Base-by-base conservation (phyloP, 2,329 filamentous ascomycete species). In the Tolypocladium pustulatum region DNA sequence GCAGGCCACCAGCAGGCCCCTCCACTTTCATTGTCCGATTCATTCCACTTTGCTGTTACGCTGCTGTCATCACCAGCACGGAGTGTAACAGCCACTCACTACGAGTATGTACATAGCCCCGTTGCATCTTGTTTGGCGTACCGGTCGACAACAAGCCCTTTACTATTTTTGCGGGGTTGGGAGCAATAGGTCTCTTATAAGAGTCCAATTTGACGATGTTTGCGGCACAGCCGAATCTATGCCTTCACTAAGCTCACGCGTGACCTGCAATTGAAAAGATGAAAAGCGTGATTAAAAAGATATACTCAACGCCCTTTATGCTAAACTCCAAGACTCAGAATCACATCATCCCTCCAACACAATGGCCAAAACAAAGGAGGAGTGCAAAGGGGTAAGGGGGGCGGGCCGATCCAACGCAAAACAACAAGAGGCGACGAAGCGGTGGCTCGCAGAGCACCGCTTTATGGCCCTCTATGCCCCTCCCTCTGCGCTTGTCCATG, bases 241-340 rank as follows among this genome's bases (percentile, higher is more conserved):
- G 30, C 49, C 22, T 52, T 34, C 49, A 12, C 49, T n/a, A 17
- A n/a, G 9, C 46, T n/a, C 46, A 32, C 46, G 30, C 30, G 46
- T 51, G 20, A 34, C 10, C 20, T 5, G 49, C 49, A 52, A 34
- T 13, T 7, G 20, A 52, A 20, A 34, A 17, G 46, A 34, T n/a
- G 30, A n/a, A 52, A 52, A 52, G 17, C 7, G 49, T 52, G 49
- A 52, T 52, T 52, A 52, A 52, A 46, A 43, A 40, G 25, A 22
- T 46, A 34, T 41, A 17, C 59, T 62, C 41, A 62, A 61, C 62
- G 61, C 62, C 59, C 58, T 53, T 56, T 54, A 63, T 60, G 62
- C 59, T 64, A 63, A 61, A 63, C 59, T 61, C 60, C 56, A 1
- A 25, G 25, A 40, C 30, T 55, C 52, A 49, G 52, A 59, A 58